Conservation (phyloP, 2,329 filamentous ascomycete genomes). For the Alternaria longipes region DNA sequence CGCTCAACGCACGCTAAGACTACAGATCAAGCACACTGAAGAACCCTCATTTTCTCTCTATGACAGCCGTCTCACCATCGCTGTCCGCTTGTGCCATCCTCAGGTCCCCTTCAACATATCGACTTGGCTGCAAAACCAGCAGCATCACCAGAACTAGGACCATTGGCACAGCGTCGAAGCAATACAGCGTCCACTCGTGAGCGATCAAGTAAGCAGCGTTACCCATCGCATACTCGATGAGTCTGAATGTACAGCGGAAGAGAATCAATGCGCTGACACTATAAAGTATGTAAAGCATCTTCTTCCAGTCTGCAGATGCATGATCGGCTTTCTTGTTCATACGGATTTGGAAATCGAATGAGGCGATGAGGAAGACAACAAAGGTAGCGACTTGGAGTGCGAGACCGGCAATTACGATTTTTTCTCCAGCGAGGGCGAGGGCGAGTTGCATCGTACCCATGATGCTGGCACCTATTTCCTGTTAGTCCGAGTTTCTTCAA, state of each 20-base stretch:
- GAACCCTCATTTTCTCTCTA: neutral
- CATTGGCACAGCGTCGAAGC: conserved; percentile 60
- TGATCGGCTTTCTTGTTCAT: conserved; percentile 27
- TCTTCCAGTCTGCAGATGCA: conserved; percentile 28
- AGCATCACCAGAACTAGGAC: conserved; percentile 55
- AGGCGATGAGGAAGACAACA: conserved; percentile 40
- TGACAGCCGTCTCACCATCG: neutral
- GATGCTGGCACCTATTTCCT: conserved; percentile 35
- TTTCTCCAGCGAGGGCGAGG: conserved; percentile 43
- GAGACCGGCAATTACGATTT: conserved; percentile 47
- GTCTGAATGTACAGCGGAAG: conserved; percentile 59
- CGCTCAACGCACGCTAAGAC: neutral
- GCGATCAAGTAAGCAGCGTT: conserved; percentile 56
- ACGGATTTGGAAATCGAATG: conserved; percentile 42
- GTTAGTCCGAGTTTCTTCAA: neutral
- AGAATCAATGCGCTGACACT: conserved; percentile 59
- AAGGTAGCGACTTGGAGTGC: conserved; percentile 48
- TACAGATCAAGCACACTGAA: neutral
- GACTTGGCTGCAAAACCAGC: conserved; percentile 33
- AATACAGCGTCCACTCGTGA: conserved; percentile 58
- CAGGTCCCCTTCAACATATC: conserved; percentile 21
- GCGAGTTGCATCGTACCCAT: conserved; percentile 48
- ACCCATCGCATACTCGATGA: conserved; percentile 61
- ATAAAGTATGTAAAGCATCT: conserved; percentile 55
- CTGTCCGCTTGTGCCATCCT: neutral